Conservation (phyloP, 805 yeast species). For the Kregervanrija pseudodelftensis region DNA sequence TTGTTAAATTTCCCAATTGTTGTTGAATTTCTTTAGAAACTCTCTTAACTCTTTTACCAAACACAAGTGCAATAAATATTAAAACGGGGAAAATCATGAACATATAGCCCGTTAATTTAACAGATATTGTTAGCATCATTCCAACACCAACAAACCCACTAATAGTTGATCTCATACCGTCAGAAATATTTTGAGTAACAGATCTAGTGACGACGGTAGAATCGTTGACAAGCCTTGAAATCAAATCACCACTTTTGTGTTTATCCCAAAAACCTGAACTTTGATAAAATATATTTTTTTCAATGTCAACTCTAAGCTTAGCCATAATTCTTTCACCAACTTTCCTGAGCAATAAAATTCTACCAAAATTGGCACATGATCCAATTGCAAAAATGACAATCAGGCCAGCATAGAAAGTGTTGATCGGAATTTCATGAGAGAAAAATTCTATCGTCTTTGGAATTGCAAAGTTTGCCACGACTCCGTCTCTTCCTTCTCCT, state of each 20-base stretch:
- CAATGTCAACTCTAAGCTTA: slow-evolving; percentile 67
- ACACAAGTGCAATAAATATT: slow-evolving; percentile 68
- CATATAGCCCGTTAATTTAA: slow-evolving; percentile 79
- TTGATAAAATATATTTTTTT: slow-evolving; percentile 71
- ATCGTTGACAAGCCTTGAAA: slow-evolving; percentile 81
- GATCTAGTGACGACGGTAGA: slow-evolving; percentile 83
- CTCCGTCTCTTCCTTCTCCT: slow-evolving; percentile 15
- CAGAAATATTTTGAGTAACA: slow-evolving; percentile 82
- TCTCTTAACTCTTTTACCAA: slow-evolving; percentile 71
- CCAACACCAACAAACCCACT: slow-evolving; percentile 81
- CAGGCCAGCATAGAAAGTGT: slow-evolving; percentile 57
- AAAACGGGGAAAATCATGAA: slow-evolving; percentile 77
- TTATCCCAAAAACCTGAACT: slow-evolving; percentile 87
- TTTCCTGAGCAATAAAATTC: slow-evolving; percentile 66
- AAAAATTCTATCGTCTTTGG: slow-evolving; percentile 18
- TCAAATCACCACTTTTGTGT: slow-evolving; percentile 86
- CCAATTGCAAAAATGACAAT: slow-evolving; percentile 64
- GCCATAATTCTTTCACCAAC: slow-evolving; percentile 89
- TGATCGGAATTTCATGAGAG: slow-evolving; percentile 49
- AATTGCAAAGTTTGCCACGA: slow-evolving; percentile 4
- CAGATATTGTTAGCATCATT: slow-evolving; percentile 86
- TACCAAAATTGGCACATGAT: slow-evolving; percentile 70
- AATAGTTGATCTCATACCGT: slow-evolving; percentile 80
- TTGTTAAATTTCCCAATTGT: slow-evolving; percentile 78
- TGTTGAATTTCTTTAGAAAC: slow-evolving; percentile 75